Base-by-base conservation (phyloP, 495 filamentous ascomycete species). In the Hypoxylon rickii region DNA sequence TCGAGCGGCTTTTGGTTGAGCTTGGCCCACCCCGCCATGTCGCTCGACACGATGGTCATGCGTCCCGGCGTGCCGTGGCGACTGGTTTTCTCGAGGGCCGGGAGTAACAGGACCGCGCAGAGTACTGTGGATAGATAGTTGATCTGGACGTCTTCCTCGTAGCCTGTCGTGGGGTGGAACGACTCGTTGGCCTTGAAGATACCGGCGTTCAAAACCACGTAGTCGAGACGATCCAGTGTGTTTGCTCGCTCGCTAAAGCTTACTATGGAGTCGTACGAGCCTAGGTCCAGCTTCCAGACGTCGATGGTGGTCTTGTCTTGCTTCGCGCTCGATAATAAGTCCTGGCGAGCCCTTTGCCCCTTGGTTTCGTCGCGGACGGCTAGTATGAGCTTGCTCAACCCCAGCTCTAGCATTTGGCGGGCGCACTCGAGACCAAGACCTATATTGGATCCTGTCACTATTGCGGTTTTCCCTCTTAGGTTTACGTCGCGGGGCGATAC, bases 361-460 rank as follows among this genome's bases (percentile, higher is more conserved):
- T 78, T 78, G 3, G 65, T n/a, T 38, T 44, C 29, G 18, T 56
- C 68, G 13, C 80, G 74, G n/a, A 81, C 76, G 2, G 73, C 79
- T n/a, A 83, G 73, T 56, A 82, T 79, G 6, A 81, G 58, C 4
- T 65, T 70, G 10, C 50, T 47, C 2, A 73, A 70, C 0, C 67
- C 66, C 0, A 79, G 71, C 4, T 65, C 64, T 3, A 70, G 55
- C 29, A 81, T 66, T 34, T 81, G 75, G 2, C 70, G 70, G 4
- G 71, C 70, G 15, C 69, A 69, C 64, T 81, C 78, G 7, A 74
- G 53, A 1, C 80, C 78, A 1, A 82, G 58, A 11, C 82, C 80
- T 7, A 55, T 61, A 49, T 82, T 85, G 20, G 76, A 65, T 4
- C 82, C 81, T 0, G 81, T 79, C 7, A 84, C 70, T 22, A 84